These are phyloP conservation scores for Saccharomycodes ludwigii DNA, from an alignment of 805 yeast species.

Conservation along the genomic window DNA sequence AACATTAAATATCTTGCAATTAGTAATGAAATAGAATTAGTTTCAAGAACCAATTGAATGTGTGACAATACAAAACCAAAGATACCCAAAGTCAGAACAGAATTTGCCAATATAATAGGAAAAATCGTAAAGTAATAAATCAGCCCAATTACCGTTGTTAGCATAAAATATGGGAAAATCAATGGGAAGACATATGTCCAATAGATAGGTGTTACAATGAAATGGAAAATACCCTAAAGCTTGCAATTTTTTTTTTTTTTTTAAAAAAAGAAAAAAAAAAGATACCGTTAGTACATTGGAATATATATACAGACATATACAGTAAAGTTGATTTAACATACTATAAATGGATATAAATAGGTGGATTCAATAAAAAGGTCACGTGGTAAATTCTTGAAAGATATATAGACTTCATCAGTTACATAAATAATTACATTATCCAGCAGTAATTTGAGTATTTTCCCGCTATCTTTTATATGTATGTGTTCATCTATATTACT, in stretches of 20 bases:
- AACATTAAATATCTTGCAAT: conserved; percentile 16
- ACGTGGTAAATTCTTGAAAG: conserved; percentile 9
- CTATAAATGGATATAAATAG: conserved; percentile 13
- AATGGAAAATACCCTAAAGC: conserved; percentile 19
- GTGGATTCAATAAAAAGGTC: conserved; percentile 10
- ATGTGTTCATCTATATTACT: too few species aligned
- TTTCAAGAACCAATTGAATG: conserved; percentile 20
- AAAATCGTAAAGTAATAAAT: conserved; percentile 16
- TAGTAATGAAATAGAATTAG: conserved; percentile 16
- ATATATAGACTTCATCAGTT: too few species aligned
- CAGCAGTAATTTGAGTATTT: too few species aligned
- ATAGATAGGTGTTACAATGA: conserved; percentile 13
- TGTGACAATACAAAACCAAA: conserved; percentile 19
- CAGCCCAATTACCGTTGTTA: conserved; percentile 14
- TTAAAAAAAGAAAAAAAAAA: neutral
- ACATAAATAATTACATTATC: too few species aligned
- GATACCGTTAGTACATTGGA: conserved; percentile 3
- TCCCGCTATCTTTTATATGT: too few species aligned
- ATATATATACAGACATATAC: neutral
- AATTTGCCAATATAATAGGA: conserved; percentile 17
- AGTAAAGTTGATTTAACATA: conserved; percentile 6
- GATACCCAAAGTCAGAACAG: conserved; percentile 20
- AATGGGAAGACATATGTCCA: conserved; percentile 19
- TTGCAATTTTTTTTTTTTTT: too few species aligned
- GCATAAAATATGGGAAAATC: conserved; percentile 12